Base-by-base conservation (phyloP, 1,139 yeast species). In the Candida smagusa region DNA sequence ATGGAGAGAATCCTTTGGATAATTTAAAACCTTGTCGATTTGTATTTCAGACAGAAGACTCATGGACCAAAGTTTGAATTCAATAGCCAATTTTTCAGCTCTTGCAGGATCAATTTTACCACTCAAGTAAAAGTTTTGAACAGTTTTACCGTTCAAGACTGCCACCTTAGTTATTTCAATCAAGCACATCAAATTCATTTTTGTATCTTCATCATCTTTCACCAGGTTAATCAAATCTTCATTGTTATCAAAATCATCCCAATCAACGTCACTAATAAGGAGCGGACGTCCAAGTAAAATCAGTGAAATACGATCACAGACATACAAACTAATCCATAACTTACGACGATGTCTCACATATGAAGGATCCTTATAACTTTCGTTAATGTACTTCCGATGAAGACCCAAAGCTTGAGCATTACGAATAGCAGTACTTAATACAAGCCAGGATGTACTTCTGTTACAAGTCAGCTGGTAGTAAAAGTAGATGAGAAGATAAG, bases 251-350 rank as follows among this genome's bases (percentile, higher is more conserved):
- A 44, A 46, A 40, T 68, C 74, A 43, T 70, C 75, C 71, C 72
- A 66, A 30, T 68, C 74, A 29, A 57, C 50, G 36, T 67, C 68
- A 34, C 53, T 54, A 22, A 72, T 66, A 1, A 65, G 53, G 31
- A 69, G 45, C 1, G 76, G 69, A 22, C 76, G 50, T 3, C 77
- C 77, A 29, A 72, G 42, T 23, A 60, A 52, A 8, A 65, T 49
- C 7, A 74, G 65, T 9, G 65, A 52, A 9, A 68, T 49, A 21
- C 73, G 48, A 43, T 72, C 77, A 43, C 63, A 56, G 6, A 68
- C 61, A 42, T 62, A 71, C 21, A 71, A 49, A 31, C 64, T 58
- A 38, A 71, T 52, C 61, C 69, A 71, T 13, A 71, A 44, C 31
- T 59, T 59, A 33, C 72, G 54, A 40, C 75, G 55, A 33, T 47